A percentile compares a stretch with the other conserved stretches of the same genome.
phyloP scores from a whole-genome alignment of 306 rosid species.

The Benincasa hispida region DNA sequence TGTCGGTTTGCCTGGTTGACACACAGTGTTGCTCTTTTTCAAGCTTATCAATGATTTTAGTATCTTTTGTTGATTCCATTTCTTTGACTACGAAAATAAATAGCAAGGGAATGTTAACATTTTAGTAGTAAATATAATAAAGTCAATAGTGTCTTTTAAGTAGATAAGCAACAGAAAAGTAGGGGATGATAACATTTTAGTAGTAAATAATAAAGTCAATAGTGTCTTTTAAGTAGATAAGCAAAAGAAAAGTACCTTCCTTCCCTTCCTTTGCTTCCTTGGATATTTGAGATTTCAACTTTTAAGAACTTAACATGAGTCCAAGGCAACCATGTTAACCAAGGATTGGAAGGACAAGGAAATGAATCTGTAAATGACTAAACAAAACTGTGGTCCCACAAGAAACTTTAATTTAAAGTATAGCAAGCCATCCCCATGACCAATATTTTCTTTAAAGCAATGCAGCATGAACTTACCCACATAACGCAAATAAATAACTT shows the following conservation, averaged over 20 bases:
- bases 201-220: neutral
- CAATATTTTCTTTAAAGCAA: neutral
- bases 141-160: neutral
- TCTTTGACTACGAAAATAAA: neutral
- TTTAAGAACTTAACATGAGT: neutral
- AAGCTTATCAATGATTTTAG: conserved; percentile 22
- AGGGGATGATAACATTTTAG: neutral
- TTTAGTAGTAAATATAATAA: neutral
- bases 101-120: neutral
- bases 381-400: neutral
- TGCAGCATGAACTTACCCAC: neutral
- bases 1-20: conserved; percentile 34
- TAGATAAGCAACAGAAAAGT: neutral
- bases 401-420: neutral
- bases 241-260: conserved; percentile 20
- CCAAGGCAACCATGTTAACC: neutral
- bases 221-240: neutral
- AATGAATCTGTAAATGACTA: neutral
- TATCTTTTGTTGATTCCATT: conserved; percentile 15
- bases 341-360: neutral
- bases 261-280: conserved; percentile 26
- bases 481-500: neutral
- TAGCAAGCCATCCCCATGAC: neutral
- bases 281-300: conserved; percentile 21
- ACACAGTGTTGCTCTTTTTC: conserved; percentile 44